These are phyloP conservation scores for Globisporangium takayamanum DNA, from an alignment of 352 stramenopile species.

Conservation along the genomic window DNA sequence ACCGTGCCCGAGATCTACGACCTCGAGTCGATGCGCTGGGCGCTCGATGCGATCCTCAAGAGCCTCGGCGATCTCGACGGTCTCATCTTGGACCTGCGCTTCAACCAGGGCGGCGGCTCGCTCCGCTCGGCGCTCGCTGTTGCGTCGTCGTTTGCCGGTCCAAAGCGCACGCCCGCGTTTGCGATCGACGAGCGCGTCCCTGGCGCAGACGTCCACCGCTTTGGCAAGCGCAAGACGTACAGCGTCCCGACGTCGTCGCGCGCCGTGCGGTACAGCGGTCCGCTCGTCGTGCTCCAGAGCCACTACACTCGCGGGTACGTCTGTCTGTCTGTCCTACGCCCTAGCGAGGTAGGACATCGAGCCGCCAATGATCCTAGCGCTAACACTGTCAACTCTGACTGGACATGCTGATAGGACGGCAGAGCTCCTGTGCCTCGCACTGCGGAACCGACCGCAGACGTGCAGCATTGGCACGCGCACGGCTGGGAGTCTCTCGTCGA, in stretches of 20 bases:
- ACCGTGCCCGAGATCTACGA: conserved; percentile 76
- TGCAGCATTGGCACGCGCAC: conserved; percentile 51
- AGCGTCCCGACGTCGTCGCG: conserved; percentile 53
- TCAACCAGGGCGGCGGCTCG: conserved; percentile 68
- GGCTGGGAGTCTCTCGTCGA: conserved; percentile 55
- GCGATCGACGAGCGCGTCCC: conserved; percentile 65
- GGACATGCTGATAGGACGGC: conserved; percentile 34
- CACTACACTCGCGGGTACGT: conserved; percentile 69
- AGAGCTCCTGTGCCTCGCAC: conserved; percentile 58
- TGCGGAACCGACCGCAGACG: conserved; percentile 58
- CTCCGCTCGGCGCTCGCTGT: conserved; percentile 53
- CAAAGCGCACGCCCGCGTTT: conserved; percentile 41
- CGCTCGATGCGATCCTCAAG: conserved; percentile 71
- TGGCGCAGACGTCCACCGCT: conserved; percentile 22
- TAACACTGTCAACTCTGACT: not conserved
- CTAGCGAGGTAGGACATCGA: not conserved
- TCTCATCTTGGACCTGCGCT: conserved; percentile 70
- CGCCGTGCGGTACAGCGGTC: conserved; percentile 51
- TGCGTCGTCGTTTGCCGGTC: conserved; percentile 64
- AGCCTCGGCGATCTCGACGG: conserved; percentile 56
- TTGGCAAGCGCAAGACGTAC: conserved; percentile 54
- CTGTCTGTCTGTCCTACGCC: too few species aligned
- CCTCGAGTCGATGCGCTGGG: conserved; percentile 84
- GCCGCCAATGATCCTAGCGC: not conserved
- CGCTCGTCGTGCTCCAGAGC: conserved; percentile 67